Evolutionary conservation across 2,329 filamentous ascomycete genomes (phyloP).

Genomic region (Diaporthe ilicicola): DNA sequence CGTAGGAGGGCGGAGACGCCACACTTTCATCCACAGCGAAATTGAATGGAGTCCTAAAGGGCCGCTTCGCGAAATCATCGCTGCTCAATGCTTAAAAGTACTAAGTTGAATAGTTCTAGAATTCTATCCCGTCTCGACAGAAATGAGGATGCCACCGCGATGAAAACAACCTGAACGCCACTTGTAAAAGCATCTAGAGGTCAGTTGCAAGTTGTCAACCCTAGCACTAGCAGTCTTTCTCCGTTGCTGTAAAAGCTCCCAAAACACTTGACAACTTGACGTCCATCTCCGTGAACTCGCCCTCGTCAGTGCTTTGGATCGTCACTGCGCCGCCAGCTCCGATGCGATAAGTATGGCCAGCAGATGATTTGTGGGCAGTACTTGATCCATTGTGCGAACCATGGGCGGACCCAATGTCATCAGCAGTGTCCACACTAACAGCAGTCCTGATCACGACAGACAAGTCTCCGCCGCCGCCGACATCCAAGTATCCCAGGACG

Average conservation of each 20-base stretch:
- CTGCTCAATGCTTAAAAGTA: too few relatives aligned
- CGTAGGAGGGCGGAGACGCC: too few relatives aligned
- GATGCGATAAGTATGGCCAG: neutral
- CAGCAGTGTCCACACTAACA: neutral
- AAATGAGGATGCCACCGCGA: too few relatives aligned
- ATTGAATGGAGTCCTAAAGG: too few relatives aligned
- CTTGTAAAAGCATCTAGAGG: too few relatives aligned
- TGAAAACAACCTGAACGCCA: too few relatives aligned
- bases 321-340: neutral
- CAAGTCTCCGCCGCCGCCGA: neutral
- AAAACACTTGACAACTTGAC: constrained; percentile 1
- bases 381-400: neutral
- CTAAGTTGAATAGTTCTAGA: too few relatives aligned
- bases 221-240: neutral
- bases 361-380: neutral
- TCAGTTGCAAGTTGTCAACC: too few relatives aligned
- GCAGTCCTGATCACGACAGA: neutral
- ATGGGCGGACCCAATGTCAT: neutral
- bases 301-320: neutral
- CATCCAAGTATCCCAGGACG: neutral
- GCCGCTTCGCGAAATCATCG: too few relatives aligned
- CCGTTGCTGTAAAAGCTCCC: neutral
- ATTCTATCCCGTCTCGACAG: too few relatives aligned
- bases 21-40: too few relatives aligned
- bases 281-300: neutral